Base-by-base conservation (phyloP, 176 grass and related monocot genomes). In the Musa itinerans region DNA sequence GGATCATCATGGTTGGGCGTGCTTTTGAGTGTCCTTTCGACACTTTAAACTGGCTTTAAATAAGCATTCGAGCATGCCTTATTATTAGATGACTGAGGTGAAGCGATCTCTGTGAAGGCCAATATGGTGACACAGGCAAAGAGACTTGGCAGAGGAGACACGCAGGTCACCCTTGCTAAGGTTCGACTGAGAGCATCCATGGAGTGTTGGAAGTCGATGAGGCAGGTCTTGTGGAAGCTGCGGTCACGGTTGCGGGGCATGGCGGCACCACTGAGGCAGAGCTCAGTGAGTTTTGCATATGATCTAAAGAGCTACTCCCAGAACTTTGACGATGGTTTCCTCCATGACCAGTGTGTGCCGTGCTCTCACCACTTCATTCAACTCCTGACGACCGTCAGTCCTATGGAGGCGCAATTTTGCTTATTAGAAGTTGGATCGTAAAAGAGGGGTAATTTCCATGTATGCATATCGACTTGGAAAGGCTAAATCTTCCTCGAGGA, bases 291-390 rank as follows among this genome's bases (percentile, higher is more conserved):
- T n/a, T 84, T 84, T 61, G 69, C 61, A 1, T 84, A 84, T n/a
- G 82, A 84, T 74, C 51, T 19, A 15, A 34, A 84, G 26, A 84
- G 82, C 59, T 84, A 84, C 56, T 74, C 61, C 17, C 82, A 79
- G 59, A 84, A 84, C 22, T 84, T 84, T 67, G 82, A 84, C 52
- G 82, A 84, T 74, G 82, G 82, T 9, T 67, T 10, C 54, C 49
- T 71, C 69, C 64, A 6, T 65, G 79, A 81, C 48, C 70, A 77
- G 52, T 9, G 71, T 25, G 11, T 20, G 1, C 9, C 57, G 12
- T 79, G 77, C 56, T 20, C n/a, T 7, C 5, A 59, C 16, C 56
- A 5, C 13, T 59, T 59, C 16, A 59, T 59, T 19, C 56, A 59
- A 19, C 17, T 59, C 56, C 56, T 17, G 17, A 59, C 13, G 16